Evolutionary conservation across 2,329 filamentous ascomycete genomes (phyloP), one percentile per base, ranked within the genome.

Genomic region (Ophiognomonia clavigignenti-juglandacearum): DNA sequence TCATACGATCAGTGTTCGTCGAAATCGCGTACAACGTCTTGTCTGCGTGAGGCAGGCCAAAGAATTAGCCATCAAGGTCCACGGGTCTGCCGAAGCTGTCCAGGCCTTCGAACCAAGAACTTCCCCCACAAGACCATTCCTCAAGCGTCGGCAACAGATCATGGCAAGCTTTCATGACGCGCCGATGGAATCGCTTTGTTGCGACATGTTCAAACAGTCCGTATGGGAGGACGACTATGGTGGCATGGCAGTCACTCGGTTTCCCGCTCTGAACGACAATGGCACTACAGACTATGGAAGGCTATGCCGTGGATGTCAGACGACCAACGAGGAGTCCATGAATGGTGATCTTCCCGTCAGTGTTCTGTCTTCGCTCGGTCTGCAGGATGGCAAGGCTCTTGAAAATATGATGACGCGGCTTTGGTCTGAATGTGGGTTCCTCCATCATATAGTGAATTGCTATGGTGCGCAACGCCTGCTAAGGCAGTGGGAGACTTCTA

Each of bases 31-130:
- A 16, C 46, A 52, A n/a, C 54, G 48, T 8, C 51, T 63, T 16
- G 58, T 63, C 22, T 61, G 58, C 48, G 55, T 60, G 13, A 59
- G 57, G 43, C 56, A 62, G 23, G 57, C 51, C 16, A 62, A 61
- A 45, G 27, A 57, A 13, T 52, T 64, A 16, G 59, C 54, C 4
- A 45, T 62, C 22, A 40, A 53, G 10, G 44, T 59, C 16, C 57
- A 63, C 34, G 57, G 57, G 9, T 60, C 56, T 11, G 39, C 39
- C 19, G 37, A 47, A 23, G 39, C 47, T 31, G 20, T 55, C 46
- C 43, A 42, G 6, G 24, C 22, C 20, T 22, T 37, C 20, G 16
- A 27, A 23, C 32, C 49, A 36, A 19, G 36, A 38, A 5, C 7
- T 10, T 23, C 39, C 29, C n/a, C 24, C 31, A 4, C 31, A 23